These are phyloP conservation scores for Malassezia restricta DNA, from an alignment of 1,284 basidiomycete genomes.

Conservation along the genomic window DNA sequence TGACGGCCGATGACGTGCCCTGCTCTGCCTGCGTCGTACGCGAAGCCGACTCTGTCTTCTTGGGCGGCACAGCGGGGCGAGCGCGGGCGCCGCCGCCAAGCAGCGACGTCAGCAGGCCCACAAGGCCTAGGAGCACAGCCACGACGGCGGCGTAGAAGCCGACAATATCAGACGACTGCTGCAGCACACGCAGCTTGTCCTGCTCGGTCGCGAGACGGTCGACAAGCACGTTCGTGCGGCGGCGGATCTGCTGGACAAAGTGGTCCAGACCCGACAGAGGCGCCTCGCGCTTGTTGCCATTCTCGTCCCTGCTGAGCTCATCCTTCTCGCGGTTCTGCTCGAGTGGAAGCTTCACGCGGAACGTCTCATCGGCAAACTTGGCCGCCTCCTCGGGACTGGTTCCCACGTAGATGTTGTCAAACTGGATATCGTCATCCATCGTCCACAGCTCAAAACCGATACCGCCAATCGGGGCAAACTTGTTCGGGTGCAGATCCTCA, in stretches of 20 bases:
- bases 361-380: constrained; percentile 34
- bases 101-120: constrained; percentile 26
- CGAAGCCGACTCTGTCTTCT: constrained; percentile 10
- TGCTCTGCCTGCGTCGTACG: background rate
- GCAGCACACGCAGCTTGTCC: constrained; percentile 26
- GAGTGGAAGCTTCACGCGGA: constrained; percentile 34
- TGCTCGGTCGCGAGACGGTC: constrained; percentile 20
- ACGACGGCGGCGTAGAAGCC: constrained; percentile 31
- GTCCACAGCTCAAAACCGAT: constrained; percentile 45
- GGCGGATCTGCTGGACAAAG: constrained; percentile 17
- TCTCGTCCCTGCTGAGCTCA: constrained; percentile 12
- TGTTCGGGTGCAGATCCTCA: constrained; percentile 73
- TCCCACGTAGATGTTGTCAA: constrained; percentile 45
- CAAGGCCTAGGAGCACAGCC: constrained; percentile 27
- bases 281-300: constrained; percentile 16
- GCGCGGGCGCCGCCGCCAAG: constrained; percentile 18
- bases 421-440: constrained; percentile 44
- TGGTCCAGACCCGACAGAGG: constrained; percentile 1
- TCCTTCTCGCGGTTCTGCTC: constrained; percentile 33
- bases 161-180: constrained; percentile 33
- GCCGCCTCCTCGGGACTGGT: constrained; percentile 36
- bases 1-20: constrained; percentile 13
- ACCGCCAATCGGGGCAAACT: constrained; percentile 52
- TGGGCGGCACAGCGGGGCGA: constrained; percentile 2
- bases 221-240: constrained; percentile 23